Conservation (phyloP, 129 eudicot genomes). For the Lactuca saligna region DNA sequence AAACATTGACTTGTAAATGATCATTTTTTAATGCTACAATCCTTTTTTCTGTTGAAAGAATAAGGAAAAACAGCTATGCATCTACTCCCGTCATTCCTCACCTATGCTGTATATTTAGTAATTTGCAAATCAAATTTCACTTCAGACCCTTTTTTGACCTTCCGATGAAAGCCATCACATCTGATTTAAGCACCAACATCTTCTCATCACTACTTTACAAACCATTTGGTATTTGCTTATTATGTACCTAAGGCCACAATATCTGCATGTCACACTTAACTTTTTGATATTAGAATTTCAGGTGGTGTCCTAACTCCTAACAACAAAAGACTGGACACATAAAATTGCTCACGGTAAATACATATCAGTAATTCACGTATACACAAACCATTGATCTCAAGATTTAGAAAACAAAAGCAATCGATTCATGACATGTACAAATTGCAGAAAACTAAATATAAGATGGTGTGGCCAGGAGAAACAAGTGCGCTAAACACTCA, state of each 20-base stretch:
- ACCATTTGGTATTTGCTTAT: too few species aligned
- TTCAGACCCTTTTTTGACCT: too few species aligned
- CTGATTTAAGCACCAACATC: too few species aligned
- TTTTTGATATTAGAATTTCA: not conserved
- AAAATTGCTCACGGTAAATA: not conserved
- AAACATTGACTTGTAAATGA: not conserved
- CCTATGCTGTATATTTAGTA: too few species aligned
- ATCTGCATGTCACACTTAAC: not conserved
- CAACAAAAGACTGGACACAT: not conserved
- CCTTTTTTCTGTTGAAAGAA: too few species aligned
- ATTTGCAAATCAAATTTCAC: too few species aligned
- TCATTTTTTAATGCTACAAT: not conserved
- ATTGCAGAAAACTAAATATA: not conserved
- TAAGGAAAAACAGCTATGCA: too few species aligned
- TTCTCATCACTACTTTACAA: too few species aligned
- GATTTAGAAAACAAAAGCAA: not conserved
- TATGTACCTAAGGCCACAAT: not conserved
- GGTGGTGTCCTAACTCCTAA: not conserved
- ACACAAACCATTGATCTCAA: not conserved
- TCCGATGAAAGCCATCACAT: too few species aligned
- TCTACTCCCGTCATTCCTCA: too few species aligned
- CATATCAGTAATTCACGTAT: not conserved
- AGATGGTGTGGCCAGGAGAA: not conserved
- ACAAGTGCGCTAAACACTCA: not conserved
- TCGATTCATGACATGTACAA: not conserved